These are phyloP conservation scores for Metarhizium rileyi DNA, from an alignment of 2,329 filamentous ascomycete genomes.

Conservation along the genomic window DNA sequence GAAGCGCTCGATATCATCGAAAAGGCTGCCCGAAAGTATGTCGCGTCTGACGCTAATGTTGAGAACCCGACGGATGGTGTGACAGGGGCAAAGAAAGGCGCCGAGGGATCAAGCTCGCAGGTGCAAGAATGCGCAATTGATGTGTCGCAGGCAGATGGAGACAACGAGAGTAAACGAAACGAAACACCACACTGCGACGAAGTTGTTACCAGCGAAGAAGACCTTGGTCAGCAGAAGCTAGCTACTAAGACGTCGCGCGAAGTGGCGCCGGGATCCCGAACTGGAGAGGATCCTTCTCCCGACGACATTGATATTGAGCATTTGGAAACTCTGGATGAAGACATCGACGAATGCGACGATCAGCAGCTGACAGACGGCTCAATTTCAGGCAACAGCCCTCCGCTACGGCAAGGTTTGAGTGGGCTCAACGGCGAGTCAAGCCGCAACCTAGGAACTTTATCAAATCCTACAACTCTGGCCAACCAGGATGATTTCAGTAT, in stretches of 20 bases:
- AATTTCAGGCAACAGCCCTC: neutral
- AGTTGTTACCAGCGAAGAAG: neutral
- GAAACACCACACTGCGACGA: neutral
- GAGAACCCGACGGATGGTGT: neutral
- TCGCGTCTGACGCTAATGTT: slow-evolving; percentile 21
- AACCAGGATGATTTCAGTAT: neutral
- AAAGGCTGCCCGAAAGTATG: slow-evolving; percentile 40
- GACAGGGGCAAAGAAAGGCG: neutral
- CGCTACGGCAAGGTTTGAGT: neutral
- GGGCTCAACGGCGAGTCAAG: neutral
- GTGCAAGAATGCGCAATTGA: neutral
- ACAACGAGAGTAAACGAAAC: neutral
- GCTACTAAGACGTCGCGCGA: neutral
- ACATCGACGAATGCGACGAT: slow-evolving; percentile 16
- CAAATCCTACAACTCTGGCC: neutral
- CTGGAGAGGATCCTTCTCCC: slow-evolving; percentile 21
- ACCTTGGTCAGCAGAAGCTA: neutral
- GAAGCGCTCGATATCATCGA: slow-evolving; percentile 41
- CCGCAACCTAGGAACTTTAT: neutral
- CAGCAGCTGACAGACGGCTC: slow-evolving; percentile 4
- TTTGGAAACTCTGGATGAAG: slow-evolving; percentile 17
- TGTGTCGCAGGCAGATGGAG: neutral
- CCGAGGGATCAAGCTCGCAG: neutral
- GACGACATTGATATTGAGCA: slow-evolving; percentile 43
- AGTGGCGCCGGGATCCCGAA: neutral